phyloP scores from a whole-genome alignment of 805 yeast genomes.

The Yarrowia deformans region DNA sequence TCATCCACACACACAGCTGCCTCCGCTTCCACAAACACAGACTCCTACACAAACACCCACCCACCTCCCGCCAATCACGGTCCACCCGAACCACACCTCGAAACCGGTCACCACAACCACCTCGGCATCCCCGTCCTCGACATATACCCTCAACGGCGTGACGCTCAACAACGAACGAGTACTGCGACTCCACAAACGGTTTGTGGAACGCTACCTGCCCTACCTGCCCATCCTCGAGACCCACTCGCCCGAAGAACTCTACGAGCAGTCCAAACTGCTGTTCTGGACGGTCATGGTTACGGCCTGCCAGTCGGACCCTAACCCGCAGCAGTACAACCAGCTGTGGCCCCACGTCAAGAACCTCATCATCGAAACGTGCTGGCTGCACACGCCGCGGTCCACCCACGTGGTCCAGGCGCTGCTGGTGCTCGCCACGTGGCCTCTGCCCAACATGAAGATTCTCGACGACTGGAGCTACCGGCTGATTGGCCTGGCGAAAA shows the following conservation, averaged over 20 bases:
- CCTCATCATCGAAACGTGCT: conserved; percentile 88
- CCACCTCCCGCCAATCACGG: not conserved
- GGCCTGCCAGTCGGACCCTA: conserved; percentile 85
- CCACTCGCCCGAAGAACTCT: conserved; percentile 73
- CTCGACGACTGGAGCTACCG: conserved; percentile 91
- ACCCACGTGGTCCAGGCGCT: conserved; percentile 93
- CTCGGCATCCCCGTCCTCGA: conserved; percentile 51
- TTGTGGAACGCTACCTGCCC: conserved; percentile 72
- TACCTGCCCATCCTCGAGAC: conserved; percentile 81
- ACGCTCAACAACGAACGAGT: conserved; percentile 71
- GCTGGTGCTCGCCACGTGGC: conserved; percentile 87
- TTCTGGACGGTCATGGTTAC: conserved; percentile 93
- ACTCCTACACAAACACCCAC: not conserved
- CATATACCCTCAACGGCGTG: conserved; percentile 80
- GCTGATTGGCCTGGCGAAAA: conserved; percentile 85
- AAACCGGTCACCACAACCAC: conserved; percentile 2
- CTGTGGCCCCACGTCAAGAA: conserved; percentile 81
- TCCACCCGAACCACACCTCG: conserved; percentile 8
- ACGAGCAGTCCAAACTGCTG: conserved; percentile 79
- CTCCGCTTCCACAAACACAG: not conserved
- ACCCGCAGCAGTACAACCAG: conserved; percentile 78
- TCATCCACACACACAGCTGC: not conserved
- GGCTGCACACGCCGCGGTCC: conserved; percentile 92
- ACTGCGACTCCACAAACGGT: conserved; percentile 70
- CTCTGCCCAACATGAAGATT: conserved; percentile 89